Base-by-base conservation (phyloP, 768 basidiomycete genomes). In the Phanerochaete sordida region DNA sequence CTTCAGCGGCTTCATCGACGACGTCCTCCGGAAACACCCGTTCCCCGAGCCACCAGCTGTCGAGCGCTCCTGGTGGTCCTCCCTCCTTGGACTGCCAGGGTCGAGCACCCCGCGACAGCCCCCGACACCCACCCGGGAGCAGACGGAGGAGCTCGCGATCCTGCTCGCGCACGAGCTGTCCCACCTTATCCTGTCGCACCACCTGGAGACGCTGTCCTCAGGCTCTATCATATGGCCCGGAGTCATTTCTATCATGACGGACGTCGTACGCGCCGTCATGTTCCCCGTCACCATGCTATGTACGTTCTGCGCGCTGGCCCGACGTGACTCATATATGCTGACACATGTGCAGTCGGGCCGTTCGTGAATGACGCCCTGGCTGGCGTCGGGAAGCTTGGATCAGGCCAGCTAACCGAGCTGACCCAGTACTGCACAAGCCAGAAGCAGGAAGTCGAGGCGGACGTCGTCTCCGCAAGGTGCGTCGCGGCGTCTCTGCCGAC, bases 311-410 rank as follows among this genome's bases (percentile, higher is more conserved):
- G 4, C 19, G 39, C 39, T 43, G 39, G 4, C 4, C 75, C 33
- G 57, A 74, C 35, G 62, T 73, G 56, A 72, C 73, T 59, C 75
- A 74, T 61, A 52, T 73, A 27, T 43, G 69, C 48, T 62, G 72
- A 53, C 69, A 73, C 44, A 76, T 73, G 9, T 46, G 21, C 64
- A 71, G 70, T 98, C 58, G 95, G 96, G 0, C 96, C 96, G 1
- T 97, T 98, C 70, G 85, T 98, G 60, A 95, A 96, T 68, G 96
- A 99, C 66, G 95, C 93, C 2, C 82, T 98, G 26, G 92, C 88
- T 0, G 85, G 90, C 54, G 66, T 94, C 56, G 88, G 92, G 26
- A 87, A 87, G 69, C 81, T 90, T 1, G 88, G 91, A 2, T 85
- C 87, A 12, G 85, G 86, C 2, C 88, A 95, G 68, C 77, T 95